phyloP scores from a whole-genome alignment of 2,329 filamentous ascomycete genomes.

The Calonectria pseudoturangicola region DNA sequence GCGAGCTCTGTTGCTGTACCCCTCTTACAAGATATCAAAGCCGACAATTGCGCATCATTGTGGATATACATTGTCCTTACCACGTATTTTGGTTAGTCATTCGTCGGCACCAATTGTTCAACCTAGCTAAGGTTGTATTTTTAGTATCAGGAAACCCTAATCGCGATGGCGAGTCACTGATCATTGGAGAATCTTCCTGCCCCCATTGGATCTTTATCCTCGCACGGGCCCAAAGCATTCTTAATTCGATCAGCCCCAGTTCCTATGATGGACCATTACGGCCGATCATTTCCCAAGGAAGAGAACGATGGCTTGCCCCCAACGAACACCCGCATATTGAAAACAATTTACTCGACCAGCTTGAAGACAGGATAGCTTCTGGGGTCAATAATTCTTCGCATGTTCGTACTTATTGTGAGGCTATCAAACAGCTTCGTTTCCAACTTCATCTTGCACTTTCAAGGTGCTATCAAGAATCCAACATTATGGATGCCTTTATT shows the following conservation, averaged over 20 bases:
- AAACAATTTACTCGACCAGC: background rate
- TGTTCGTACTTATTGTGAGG: background rate
- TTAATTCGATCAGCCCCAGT: background rate
- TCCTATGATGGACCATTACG: background rate
- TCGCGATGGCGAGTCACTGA: background rate
- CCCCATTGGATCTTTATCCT: conserved; percentile 10
- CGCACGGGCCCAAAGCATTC: background rate
- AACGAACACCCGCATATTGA: background rate
- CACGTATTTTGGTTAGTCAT: conserved; percentile 10
- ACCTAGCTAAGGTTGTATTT: background rate
- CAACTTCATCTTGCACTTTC: background rate
- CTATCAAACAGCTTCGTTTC: background rate
- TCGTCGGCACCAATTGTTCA: background rate
- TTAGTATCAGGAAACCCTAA: conserved; percentile 10
- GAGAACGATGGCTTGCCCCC: background rate
- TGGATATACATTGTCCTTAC: conserved; percentile 5
- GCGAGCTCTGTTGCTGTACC: background rate
- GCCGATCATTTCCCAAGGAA: background rate
- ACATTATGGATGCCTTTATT: conserved; percentile 14
- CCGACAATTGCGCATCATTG: background rate
- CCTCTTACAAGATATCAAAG: background rate
- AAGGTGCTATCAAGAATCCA: background rate
- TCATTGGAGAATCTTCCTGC: background rate
- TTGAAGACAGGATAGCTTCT: background rate
- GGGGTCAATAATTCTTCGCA: background rate